Evolutionary conservation across 2,329 filamentous ascomycete genomes (phyloP), one percentile per base, ranked within the genome.

Genomic region (Exophiala aquamarina): DNA sequence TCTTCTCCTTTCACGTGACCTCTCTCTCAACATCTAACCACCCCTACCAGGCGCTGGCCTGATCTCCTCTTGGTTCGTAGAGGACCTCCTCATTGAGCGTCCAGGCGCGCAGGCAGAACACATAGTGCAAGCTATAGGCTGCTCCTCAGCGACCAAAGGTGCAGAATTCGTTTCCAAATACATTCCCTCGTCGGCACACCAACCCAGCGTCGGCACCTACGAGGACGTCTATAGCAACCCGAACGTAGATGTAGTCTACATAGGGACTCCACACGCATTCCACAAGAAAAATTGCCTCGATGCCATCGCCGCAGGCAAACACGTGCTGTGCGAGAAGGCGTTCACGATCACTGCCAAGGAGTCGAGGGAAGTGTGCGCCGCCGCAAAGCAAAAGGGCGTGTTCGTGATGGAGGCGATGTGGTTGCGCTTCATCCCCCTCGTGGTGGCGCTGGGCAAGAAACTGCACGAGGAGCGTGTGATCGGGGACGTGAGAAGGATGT

Each of bases 241-340:
- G 1, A 38, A 55, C n/a, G 52, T 64, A 3, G 59, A 65, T 17
- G 53, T 57, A 8, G 56, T 65, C n/a, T 64, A 64, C 36, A 56
- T 65, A 8, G 61, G 57, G 4, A 62, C 59, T 1, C 62, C 62
- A 13, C 90, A 95, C 72, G 91, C 87, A 60, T 90, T 95, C 67
- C 90, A 95, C 72, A 95, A 91, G 72, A 87, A 93, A 67, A 92
- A 95, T 70, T 80, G 82, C 56, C 88, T 90, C 79, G 79, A 94
- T 15, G 87, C 84, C 36, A 76, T 95, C 29, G 79, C 88, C 56
- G 87, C 86, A 3, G 87, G 88, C 61, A 95, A 95, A 76, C 78
- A 92, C 61, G 89, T 95, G 21, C 79, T 95, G 26, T 95, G 89
- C 67, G 90, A 95, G 69, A 95, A 95, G 75, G 81, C 90, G 0